phyloP scores from a whole-genome alignment of 2,329 filamentous ascomycete genomes.

The Cordyceps militaris region DNA sequence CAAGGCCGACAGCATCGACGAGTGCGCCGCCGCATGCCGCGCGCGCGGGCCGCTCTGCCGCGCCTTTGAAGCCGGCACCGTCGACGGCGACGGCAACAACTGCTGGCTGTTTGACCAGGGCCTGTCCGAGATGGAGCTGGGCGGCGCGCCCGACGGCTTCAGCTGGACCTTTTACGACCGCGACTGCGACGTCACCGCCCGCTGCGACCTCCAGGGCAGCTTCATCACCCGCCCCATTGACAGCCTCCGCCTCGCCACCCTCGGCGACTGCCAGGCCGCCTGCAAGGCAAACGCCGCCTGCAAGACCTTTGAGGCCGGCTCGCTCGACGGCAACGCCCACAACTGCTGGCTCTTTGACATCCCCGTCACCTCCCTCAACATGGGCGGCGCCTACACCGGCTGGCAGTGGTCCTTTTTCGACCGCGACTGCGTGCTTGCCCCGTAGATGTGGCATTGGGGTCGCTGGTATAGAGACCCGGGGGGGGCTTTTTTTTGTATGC shows the following conservation, averaged over 20 bases:
- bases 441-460: background rate
- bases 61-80: constrained; percentile 10
- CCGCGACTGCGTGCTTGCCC: background rate
- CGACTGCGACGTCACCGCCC: constrained; percentile 5
- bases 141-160: constrained; percentile 7
- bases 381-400: background rate
- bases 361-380: background rate
- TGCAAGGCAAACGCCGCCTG: background rate
- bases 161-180: constrained; percentile 11
- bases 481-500: background rate
- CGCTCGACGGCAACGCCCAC: constrained; percentile 2
- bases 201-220: constrained; percentile 11
- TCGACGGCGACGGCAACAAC: constrained; percentile 12
- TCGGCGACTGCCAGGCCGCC: constrained; percentile 4
- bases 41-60: background rate
- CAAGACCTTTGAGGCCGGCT: constrained; percentile 9
- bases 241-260: background rate
- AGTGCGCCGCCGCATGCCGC: constrained; percentile 5
- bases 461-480: background rate
- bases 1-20: constrained; percentile 9
- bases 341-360: constrained; percentile 12
- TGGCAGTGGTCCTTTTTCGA: constrained; percentile 7
- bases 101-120: constrained; percentile 6
- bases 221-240: constrained; percentile 6
- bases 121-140: constrained; percentile 8